Conservation (phyloP, 495 filamentous ascomycete species). For the Aspergillus leporis region DNA sequence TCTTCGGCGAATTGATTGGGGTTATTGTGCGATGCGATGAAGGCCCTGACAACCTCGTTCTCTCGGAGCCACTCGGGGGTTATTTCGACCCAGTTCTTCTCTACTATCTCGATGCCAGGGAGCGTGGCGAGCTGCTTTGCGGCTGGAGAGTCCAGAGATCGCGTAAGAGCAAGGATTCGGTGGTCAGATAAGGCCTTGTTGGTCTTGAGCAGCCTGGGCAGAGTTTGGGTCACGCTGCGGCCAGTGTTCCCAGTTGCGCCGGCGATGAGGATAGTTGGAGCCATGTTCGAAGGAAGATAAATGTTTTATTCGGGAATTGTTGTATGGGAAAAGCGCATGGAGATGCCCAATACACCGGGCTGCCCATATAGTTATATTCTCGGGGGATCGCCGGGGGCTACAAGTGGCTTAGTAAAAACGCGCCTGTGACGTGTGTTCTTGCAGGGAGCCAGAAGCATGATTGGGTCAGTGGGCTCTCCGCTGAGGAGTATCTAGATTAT, state of each 20-base stretch:
- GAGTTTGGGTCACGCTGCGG: constrained; percentile 28
- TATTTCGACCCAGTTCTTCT: constrained; percentile 46
- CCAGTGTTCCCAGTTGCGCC: constrained; percentile 45
- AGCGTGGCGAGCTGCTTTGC: constrained; percentile 39
- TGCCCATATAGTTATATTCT: too few species aligned
- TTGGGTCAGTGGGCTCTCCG: too few species aligned
- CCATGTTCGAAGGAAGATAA: too few species aligned
- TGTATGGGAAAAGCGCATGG: too few species aligned
- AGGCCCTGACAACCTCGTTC: constrained; percentile 39
- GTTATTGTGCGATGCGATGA: constrained; percentile 43
- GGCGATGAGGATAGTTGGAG: constrained; percentile 30
- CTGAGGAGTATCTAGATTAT: too few species aligned
- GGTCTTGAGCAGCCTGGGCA: constrained; percentile 32
- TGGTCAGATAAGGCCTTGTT: constrained; percentile 28
- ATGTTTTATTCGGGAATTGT: too few species aligned
- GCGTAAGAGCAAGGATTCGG: constrained; percentile 43
- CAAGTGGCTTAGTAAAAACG: too few species aligned
- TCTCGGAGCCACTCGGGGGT: constrained; percentile 44
- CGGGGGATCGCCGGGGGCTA: too few species aligned
- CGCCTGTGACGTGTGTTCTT: too few species aligned
- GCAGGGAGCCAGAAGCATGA: too few species aligned
- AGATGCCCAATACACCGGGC: too few species aligned
- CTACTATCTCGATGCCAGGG: constrained; percentile 38
- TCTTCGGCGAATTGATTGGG: constrained; percentile 47
- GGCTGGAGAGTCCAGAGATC: constrained; percentile 27